Percentiles rank a stretch among this genome's conserved stretches.
These are phyloP conservation scores for Castanea sativa DNA, from an alignment of 306 rosid species.

Conservation along the genomic window DNA sequence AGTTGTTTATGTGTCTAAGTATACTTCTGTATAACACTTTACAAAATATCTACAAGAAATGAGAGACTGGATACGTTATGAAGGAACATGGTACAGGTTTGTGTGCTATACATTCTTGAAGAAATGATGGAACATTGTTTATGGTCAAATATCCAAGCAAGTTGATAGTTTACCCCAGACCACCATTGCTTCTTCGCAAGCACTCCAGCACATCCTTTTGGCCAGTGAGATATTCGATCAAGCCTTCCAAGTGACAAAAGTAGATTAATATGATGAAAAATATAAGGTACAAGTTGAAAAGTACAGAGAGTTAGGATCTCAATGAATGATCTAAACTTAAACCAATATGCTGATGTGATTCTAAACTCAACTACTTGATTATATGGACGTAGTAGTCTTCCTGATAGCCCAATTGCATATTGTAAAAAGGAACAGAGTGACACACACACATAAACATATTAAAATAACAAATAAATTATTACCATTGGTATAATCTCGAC, in stretches of 20 bases:
- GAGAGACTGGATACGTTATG: not conserved
- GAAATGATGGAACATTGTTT: not conserved
- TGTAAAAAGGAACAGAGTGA: not conserved
- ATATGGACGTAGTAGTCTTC: not conserved
- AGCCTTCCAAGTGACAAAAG: slow-evolving; percentile 45
- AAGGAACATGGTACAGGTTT: not conserved
- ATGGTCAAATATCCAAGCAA: not conserved
- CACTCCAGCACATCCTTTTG: slow-evolving; percentile 61
- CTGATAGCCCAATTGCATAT: slow-evolving; percentile 6
- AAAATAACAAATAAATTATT: slow-evolving; percentile 10
- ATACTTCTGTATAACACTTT: not conserved
- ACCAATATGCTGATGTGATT: not conserved
- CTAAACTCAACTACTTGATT: too few relatives aligned
- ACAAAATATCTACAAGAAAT: not conserved
- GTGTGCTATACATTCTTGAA: not conserved
- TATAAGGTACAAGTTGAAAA: not conserved
- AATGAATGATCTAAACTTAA: not conserved
- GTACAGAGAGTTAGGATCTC: not conserved
- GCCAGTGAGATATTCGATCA: slow-evolving; percentile 67
- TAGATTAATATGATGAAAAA: not conserved
- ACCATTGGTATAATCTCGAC: slow-evolving; percentile 85
- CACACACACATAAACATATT: not conserved
- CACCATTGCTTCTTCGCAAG: slow-evolving; percentile 41
- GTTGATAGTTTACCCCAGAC: slow-evolving; percentile 21
- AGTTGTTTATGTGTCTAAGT: not conserved